Evolutionary conservation across 768 basidiomycete species (phyloP), one percentile per base, ranked within the genome.

Genomic region (Calocybe gangraenosa): DNA sequence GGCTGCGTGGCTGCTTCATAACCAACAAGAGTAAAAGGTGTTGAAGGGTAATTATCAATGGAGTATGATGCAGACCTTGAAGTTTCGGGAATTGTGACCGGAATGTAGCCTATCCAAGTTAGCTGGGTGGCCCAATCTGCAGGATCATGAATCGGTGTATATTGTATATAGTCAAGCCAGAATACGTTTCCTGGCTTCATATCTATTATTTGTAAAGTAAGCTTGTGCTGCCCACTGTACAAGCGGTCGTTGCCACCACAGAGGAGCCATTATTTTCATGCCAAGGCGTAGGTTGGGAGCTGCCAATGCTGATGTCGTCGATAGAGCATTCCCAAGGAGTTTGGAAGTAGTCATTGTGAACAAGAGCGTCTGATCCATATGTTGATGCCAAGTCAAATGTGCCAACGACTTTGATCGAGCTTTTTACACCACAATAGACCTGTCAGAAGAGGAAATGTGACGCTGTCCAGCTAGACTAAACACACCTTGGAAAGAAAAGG

Each of bases 401-500:
- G 3, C 34, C 34, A n/a, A 35, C 5, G 6, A 35, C 34, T 7
- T 14, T 14, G 34, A 35, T 35, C 6, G 34, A 5, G 17, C 13
- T 18, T 7, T 14, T 14, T 35, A 14, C 13, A 31, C 14, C 30
- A 14, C 34, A 35, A 32, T 23, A 17, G 30, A 11, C 8, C 30
- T 40, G 14, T 21, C 25, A 39, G 15, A 18, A 17, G 4, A 22
- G 11, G 1, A 34, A 35, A 9, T 7, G 4, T 32, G 25, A 23
- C 21, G 25, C 15, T 9, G 17, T 8, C 2, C 15, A 17, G 40
- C 30, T 10, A 23, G 4, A 25, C 17, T 5, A 17, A 32, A 28
- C 57, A 14, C 38, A 68, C 65, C 67, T 40, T 52, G 46, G 44
- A 65, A 68, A 7, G 51, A 51, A 22, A 59, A 61, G 9, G 60